phyloP scores from a whole-genome alignment of 2,329 filamentous ascomycete species.

The Colletotrichum lupini region DNA sequence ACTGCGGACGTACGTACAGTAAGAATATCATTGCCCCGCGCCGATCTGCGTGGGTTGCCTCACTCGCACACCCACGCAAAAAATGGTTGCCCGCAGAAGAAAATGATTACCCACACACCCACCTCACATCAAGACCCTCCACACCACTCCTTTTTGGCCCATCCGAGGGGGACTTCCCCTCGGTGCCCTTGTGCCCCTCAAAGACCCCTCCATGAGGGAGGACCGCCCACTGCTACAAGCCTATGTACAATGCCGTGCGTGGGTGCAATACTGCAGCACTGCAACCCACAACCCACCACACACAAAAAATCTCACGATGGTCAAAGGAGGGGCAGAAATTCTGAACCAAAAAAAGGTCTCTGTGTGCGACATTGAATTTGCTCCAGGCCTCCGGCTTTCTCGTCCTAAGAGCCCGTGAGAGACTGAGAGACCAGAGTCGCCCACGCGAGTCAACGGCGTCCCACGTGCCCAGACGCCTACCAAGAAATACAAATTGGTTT shows the following conservation, averaged over 20 bases:
- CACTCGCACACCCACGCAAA: neutral
- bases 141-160: neutral
- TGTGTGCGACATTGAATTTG: neutral
- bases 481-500: neutral
- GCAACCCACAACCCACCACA: conserved; percentile 1
- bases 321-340: neutral
- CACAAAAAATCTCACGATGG: conserved; percentile 22
- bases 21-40: neutral
- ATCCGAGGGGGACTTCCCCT: neutral
- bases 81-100: neutral
- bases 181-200: neutral
- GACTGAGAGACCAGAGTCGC: neutral
- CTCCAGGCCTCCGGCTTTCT: neutral
- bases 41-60: neutral
- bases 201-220: neutral
- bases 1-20: neutral
- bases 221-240: neutral
- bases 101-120: too few species aligned
- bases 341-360: neutral
- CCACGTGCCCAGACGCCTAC: neutral
- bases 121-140: too few species aligned
- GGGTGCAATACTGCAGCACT: too few species aligned
- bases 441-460: neutral
- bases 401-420: neutral
- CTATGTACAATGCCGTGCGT: too few species aligned